Percentiles rank a stretch among this genome's conserved stretches.
phyloP scores from a whole-genome alignment of 83 land plant genomes.

The Picea abies region DNA sequence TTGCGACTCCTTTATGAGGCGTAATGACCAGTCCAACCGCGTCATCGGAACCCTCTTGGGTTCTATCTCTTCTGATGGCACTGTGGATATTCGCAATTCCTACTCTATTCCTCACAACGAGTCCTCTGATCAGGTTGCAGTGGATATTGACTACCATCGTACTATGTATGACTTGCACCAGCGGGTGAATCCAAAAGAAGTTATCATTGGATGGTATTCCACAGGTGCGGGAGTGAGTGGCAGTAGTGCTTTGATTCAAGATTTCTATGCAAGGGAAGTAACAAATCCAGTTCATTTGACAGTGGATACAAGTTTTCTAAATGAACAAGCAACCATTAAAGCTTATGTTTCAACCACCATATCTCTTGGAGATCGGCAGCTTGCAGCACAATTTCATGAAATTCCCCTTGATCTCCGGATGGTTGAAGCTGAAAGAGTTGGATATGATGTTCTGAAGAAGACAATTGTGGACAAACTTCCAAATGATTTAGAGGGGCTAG shows the following conservation, averaged over 20 bases:
- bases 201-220: slow-evolving; percentile 61
- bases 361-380: slow-evolving; percentile 88
- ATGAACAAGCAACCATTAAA: slow-evolving; percentile 70
- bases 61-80: slow-evolving; percentile 81
- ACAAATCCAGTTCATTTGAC: slow-evolving; percentile 77
- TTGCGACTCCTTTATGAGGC: slow-evolving; percentile 85
- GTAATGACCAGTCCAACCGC: slow-evolving; percentile 82
- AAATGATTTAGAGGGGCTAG: slow-evolving; percentile 95
- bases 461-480: slow-evolving; percentile 92
- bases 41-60: slow-evolving; percentile 93
- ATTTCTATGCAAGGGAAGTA: slow-evolving; percentile 88
- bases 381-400: slow-evolving; percentile 96
- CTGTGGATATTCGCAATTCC: slow-evolving; percentile 84
- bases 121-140: slow-evolving; percentile 79
- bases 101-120: slow-evolving; percentile 91
- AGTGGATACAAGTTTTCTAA: slow-evolving; percentile 40
- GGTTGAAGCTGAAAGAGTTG: slow-evolving; percentile 65
- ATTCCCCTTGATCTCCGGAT: slow-evolving; percentile 89
- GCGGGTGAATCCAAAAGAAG: slow-evolving; percentile 93
- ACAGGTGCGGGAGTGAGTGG: slow-evolving; percentile 77
- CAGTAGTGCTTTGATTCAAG: slow-evolving; percentile 93
- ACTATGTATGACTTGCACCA: slow-evolving; percentile 66
- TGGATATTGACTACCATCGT: no score
- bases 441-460: slow-evolving; percentile 92
- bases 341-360: slow-evolving; percentile 78